Conservation (phyloP, 768 basidiomycete species). For the Tylopilus felleus region DNA sequence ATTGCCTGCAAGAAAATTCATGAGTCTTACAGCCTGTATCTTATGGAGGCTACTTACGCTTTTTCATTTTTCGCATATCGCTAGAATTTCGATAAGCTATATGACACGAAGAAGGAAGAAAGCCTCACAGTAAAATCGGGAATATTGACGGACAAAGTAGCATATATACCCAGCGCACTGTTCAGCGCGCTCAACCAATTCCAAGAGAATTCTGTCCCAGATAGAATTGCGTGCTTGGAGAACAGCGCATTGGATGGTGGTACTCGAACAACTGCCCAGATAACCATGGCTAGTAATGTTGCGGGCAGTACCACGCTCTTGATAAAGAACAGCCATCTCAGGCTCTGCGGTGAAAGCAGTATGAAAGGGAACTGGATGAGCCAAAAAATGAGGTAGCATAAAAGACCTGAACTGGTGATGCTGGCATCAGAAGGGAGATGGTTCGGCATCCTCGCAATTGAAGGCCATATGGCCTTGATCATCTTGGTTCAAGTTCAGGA, state of each 20-base stretch:
- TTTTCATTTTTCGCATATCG: conserved; percentile 71
- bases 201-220: conserved; percentile 61
- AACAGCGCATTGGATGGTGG: conserved; percentile 62
- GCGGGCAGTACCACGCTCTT: conserved; percentile 65
- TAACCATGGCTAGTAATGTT: conserved; percentile 66
- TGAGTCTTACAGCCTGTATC: neutral
- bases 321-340: conserved; percentile 72
- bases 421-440: conserved; percentile 33
- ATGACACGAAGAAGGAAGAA: neutral
- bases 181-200: conserved; percentile 78
- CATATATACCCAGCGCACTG: conserved; percentile 70
- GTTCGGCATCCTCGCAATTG: conserved; percentile 58
- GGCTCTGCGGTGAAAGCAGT: conserved; percentile 72
- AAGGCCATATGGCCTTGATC: conserved; percentile 38
- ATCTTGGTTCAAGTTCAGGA: conserved; percentile 35
- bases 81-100: conserved; percentile 27
- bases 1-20: conserved; percentile 45
- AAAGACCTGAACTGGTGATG: too few species aligned
- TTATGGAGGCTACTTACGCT: conserved; percentile 41
- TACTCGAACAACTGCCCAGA: conserved; percentile 72
- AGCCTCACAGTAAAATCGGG: conserved; percentile 69
- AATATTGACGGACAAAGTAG: conserved; percentile 74
- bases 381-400: too few species aligned
- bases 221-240: conserved; percentile 46
- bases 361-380: conserved; percentile 23